These are phyloP conservation scores for Tieghemostelium lacteum DNA, from an alignment of 78 protist species.

Conservation along the genomic window DNA sequence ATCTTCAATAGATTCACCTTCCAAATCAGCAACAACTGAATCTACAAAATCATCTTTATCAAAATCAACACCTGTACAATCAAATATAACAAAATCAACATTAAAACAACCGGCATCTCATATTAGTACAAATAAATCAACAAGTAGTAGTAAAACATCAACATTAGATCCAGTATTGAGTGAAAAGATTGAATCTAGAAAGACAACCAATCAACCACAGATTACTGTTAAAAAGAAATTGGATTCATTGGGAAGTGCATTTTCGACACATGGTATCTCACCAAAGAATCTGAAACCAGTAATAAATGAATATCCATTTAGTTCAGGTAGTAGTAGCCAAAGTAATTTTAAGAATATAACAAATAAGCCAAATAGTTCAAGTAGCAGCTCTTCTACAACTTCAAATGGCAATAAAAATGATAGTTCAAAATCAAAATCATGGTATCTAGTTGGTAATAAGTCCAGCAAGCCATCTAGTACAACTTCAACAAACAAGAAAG, in stretches of 20 bases:
- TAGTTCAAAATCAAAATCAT: neutral
- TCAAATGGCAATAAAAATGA: neutral
- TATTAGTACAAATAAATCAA: neutral
- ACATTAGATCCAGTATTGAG: neutral
- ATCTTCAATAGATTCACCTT: neutral
- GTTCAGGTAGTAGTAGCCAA: no score
- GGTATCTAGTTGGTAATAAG: neutral
- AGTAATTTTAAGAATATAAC: neutral
- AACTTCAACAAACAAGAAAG: neutral
- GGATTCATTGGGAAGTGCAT: no score
- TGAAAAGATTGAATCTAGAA: conserved; percentile 1
- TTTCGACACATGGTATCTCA: no score
- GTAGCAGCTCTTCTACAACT: neutral
- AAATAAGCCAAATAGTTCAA: neutral
- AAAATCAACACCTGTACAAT: neutral
- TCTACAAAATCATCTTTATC: neutral
- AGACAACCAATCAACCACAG: neutral
- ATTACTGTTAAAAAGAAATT: neutral
- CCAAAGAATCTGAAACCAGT: no score
- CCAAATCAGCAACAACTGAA: neutral
- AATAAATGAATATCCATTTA: no score
- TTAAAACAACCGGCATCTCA: neutral
- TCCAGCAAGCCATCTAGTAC: neutral
- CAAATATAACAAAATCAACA: neutral
- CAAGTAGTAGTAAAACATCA: neutral